These are phyloP conservation scores for Oryza meyeriana DNA, from an alignment of 176 grass and related monocot genomes.

Conservation along the genomic window DNA sequence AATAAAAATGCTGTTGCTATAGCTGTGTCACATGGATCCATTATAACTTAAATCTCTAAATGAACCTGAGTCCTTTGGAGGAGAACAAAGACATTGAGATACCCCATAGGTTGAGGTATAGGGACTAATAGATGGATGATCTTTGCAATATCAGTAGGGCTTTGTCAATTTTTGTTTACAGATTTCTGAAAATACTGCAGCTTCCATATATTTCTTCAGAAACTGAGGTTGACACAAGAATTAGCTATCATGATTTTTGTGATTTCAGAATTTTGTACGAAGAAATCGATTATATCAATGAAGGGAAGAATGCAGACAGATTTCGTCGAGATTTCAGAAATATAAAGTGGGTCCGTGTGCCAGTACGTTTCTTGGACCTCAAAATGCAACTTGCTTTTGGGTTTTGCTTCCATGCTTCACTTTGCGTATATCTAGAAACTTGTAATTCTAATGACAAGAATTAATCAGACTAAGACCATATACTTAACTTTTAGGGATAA, in stretches of 20 bases:
- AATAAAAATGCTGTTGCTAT: neutral
- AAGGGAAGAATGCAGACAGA: constrained; percentile 97
- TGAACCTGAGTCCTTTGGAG: neutral
- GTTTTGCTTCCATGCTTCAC: constrained; percentile 28
- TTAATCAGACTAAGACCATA: neutral
- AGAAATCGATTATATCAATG: constrained; percentile 99
- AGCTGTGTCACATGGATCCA: neutral
- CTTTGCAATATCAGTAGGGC: neutral
- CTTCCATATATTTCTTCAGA: constrained; percentile 19
- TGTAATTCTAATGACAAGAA: neutral
- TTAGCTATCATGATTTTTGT: constrained; percentile 12
- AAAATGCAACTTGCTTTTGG: constrained; percentile 10
- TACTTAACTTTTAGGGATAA: neutral
- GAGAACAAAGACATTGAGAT: neutral
- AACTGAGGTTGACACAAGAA: neutral
- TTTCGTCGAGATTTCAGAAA: constrained; percentile 99
- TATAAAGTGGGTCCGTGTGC: constrained; percentile 92
- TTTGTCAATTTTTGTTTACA: neutral
- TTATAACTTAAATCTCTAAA: neutral
- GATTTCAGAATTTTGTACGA: constrained; percentile 90
- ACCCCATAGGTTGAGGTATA: neutral
- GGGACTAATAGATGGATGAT: neutral
- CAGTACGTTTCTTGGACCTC: constrained; percentile 62
- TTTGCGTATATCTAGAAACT: neutral
- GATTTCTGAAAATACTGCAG: neutral